Percentiles rank a stretch among this genome's conserved stretches.
These are phyloP conservation scores for Pseudopediastrum boryanum DNA, from an alignment of 139 green algal genomes.

Conservation along the genomic window DNA sequence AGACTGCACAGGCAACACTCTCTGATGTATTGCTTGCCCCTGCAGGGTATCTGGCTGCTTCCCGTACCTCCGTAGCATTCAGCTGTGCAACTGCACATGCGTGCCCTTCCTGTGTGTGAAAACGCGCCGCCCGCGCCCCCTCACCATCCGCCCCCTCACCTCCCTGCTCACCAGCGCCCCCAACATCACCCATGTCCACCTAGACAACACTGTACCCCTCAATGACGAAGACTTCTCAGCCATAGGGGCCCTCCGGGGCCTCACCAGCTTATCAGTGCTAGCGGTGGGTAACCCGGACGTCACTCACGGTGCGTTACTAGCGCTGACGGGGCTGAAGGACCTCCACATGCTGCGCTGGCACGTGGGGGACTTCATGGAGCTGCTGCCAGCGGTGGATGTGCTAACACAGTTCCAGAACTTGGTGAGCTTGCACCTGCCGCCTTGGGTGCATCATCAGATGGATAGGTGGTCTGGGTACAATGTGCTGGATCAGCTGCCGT, in stretches of 20 bases:
- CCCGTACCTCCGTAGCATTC: too few relatives aligned
- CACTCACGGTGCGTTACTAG: slow-evolving; percentile 16
- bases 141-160: too few relatives aligned
- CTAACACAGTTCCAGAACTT: slow-evolving; percentile 3
- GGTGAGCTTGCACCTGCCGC: slow-evolving; percentile 7
- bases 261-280: slow-evolving; percentile 28
- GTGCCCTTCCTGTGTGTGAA: too few relatives aligned
- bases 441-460: slow-evolving; percentile 24
- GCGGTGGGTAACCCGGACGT: slow-evolving; percentile 13
- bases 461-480: slow-evolving; percentile 20
- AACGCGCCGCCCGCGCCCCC: too few relatives aligned
- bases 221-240: too few relatives aligned
- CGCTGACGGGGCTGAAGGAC: background rate
- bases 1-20: too few relatives aligned
- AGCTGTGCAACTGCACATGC: too few relatives aligned
- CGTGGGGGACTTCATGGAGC: slow-evolving; percentile 18
- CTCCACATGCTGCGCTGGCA: slow-evolving; percentile 32
- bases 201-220: too few relatives aligned
- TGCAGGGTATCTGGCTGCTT: too few relatives aligned
- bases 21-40: too few relatives aligned
- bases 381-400: slow-evolving; percentile 9
- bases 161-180: too few relatives aligned
- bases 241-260: slow-evolving; percentile 4
- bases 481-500: slow-evolving; percentile 27
- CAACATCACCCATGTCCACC: too few relatives aligned